These are phyloP conservation scores for Lasiosphaeria ovina DNA, from an alignment of 495 filamentous ascomycete genomes.

Conservation along the genomic window DNA sequence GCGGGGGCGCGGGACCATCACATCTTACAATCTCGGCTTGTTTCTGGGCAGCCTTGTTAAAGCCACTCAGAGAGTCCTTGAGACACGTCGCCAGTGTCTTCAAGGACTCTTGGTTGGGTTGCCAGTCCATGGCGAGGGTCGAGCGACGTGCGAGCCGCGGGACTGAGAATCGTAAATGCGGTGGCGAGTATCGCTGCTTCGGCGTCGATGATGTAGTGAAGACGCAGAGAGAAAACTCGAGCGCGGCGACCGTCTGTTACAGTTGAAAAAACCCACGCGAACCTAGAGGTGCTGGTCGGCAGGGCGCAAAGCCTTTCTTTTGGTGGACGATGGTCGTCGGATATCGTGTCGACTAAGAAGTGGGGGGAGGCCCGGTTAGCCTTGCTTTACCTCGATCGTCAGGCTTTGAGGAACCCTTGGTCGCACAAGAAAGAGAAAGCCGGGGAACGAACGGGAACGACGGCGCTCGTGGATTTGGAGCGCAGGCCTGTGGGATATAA, in stretches of 20 bases:
- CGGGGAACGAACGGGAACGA: background rate
- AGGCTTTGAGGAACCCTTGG: constrained; percentile 7
- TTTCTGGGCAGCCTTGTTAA: constrained; percentile 74
- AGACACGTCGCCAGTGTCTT: constrained; percentile 85
- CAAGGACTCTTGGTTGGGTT: constrained; percentile 83
- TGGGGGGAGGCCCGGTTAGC: constrained; percentile 16
- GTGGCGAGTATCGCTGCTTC: constrained; percentile 7
- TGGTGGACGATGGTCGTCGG: constrained; percentile 13
- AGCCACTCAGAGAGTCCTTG: constrained; percentile 84
- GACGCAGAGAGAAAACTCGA: background rate
- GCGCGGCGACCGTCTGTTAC: background rate
- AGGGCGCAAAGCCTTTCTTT: constrained; percentile 13
- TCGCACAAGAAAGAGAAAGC: constrained; percentile 13
- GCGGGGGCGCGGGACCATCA: constrained; percentile 6
- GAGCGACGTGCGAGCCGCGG: constrained; percentile 7
- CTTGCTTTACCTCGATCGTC: background rate
- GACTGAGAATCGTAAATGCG: constrained; percentile 3
- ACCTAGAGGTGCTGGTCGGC: constrained; percentile 3
- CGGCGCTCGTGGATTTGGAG: background rate
- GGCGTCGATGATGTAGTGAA: constrained; percentile 1
- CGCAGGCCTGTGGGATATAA: background rate
- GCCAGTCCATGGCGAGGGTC: constrained; percentile 73
- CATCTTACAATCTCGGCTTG: constrained; percentile 67
- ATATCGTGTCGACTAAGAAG: constrained; percentile 9
- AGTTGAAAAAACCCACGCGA: background rate